Percentiles rank a stretch among this genome's conserved stretches.
phyloP scores from a whole-genome alignment of 2,329 filamentous ascomycete genomes.

The Trichoderma pleuroti region DNA sequence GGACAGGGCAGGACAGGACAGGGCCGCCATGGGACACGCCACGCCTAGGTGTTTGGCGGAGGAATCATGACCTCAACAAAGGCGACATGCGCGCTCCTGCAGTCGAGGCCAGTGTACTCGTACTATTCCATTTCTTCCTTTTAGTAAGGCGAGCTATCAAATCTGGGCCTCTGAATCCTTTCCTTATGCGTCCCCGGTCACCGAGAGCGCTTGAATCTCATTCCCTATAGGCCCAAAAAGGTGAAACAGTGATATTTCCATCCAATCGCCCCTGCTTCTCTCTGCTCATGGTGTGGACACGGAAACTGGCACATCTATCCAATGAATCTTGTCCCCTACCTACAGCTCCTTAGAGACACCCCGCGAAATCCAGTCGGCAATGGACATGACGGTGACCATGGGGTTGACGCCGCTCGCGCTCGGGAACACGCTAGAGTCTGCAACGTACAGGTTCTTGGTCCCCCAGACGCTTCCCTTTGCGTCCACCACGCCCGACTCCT shows the following conservation, averaged over 20 bases:
- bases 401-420: slow-evolving; percentile 77
- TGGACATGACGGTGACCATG: slow-evolving; percentile 74
- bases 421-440: slow-evolving; percentile 73
- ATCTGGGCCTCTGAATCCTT: slow-evolving; percentile 5
- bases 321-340: neutral
- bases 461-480: slow-evolving; percentile 62
- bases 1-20: neutral
- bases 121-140: slow-evolving; percentile 9
- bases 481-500: slow-evolving; percentile 56
- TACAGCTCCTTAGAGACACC: slow-evolving; percentile 48
- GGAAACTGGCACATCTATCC: neutral
- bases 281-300: neutral
- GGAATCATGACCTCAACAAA: neutral
- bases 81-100: neutral
- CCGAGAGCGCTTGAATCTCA: slow-evolving; percentile 15
- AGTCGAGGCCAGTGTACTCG: neutral
- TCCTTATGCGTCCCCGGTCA: neutral
- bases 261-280: slow-evolving; percentile 3
- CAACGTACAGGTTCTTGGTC: slow-evolving; percentile 61
- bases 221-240: slow-evolving; percentile 8
- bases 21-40: neutral
- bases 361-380: slow-evolving; percentile 62
- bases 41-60: neutral
- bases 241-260: slow-evolving; percentile 4
- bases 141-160: slow-evolving; percentile 9